These are phyloP conservation scores for Pythium coloratum DNA, from an alignment of 352 stramenopile species.

Conservation along the genomic window DNA sequence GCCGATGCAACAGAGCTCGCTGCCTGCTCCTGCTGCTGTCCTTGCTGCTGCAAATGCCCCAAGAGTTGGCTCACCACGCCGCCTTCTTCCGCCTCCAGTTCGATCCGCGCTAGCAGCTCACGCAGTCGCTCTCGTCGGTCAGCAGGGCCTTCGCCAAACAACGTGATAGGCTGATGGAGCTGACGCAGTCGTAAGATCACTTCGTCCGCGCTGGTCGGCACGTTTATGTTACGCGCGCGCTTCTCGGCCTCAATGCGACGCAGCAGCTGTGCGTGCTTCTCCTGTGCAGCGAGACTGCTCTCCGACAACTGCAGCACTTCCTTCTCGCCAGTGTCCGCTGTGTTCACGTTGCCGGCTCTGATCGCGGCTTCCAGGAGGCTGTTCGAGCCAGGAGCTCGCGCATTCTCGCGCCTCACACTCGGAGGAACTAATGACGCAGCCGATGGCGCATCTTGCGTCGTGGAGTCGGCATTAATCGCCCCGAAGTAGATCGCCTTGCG, in stretches of 20 bases:
- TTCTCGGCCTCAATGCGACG: conserved; percentile 91
- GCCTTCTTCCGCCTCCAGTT: conserved; percentile 72
- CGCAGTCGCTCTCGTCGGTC: conserved; percentile 94
- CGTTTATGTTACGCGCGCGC: conserved; percentile 86
- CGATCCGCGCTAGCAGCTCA: conserved; percentile 82
- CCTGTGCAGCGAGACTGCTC: conserved; percentile 78
- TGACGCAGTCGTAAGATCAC: conserved; percentile 89
- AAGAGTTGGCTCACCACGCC: conserved; percentile 62
- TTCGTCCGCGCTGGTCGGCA: conserved; percentile 92
- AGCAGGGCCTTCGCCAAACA: conserved; percentile 95
- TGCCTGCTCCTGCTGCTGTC: conserved; percentile 35
- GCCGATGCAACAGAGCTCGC: conserved; percentile 57
- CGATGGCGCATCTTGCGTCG: background rate
- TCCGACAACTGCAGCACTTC: conserved; percentile 85
- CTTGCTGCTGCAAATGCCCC: conserved; percentile 28
- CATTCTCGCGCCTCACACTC: conserved; percentile 34
- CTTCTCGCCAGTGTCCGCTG: conserved; percentile 68
- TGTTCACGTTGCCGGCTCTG: conserved; percentile 82
- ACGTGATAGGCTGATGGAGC: conserved; percentile 90
- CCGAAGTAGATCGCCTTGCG: conserved; percentile 86
- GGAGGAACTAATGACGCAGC: conserved; percentile 42
- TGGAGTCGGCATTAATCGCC: conserved; percentile 42
- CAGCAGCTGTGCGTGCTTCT: conserved; percentile 87
- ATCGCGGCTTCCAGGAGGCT: conserved; percentile 69
- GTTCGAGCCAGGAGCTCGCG: conserved; percentile 15